Base-by-base conservation (phyloP, 768 basidiomycete species). In the Russula brevipes region DNA sequence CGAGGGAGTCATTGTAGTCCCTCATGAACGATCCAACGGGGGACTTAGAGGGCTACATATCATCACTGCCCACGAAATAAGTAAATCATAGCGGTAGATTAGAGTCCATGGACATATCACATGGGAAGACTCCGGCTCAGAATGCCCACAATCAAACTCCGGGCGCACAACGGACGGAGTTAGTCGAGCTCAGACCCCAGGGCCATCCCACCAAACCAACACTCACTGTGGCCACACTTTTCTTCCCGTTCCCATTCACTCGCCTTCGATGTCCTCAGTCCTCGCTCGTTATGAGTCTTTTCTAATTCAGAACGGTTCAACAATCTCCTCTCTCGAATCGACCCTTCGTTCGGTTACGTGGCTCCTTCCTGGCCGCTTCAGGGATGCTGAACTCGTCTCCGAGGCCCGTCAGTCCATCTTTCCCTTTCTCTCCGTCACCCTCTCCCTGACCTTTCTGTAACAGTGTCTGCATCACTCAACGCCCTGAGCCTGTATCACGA, bases 351-450 rank as follows among this genome's bases (percentile, higher is more conserved):
- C 93, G 44, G 76, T 98, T 61, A 94, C 94, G 51, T 98, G 95
- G 94, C 86, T 98, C 70, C 77, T 98, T 49, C 96, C 96, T 49
- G 95, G 95, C 64, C 83, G 94, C 67, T 98, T 98, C 82, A 94
- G 93, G 76, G 95, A 98, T 81, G 94, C 94, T 51, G 95, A 98
- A 74, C 79, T 98, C 54, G 94, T 91, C 63, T 94, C 93, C 12
- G 96, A 98, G 83, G 85, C 89, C 70, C 79, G 95, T 96, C 68
- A 81, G 94, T 90, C 65, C 54, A 64, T 19, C 24, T 24, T 54
- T 64, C 50, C 69, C 63, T 24, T 38, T 58, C 53, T 59, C 54
- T 38, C 41, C 51, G 11, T 58, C 65, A 39, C 55, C 44, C 50
- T 54, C 61, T 31, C 35, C 39, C 38, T 62, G 49, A 60, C 61